These are phyloP conservation scores for Boletus vinaceobasis DNA, from an alignment of 768 basidiomycete species.

Conservation along the genomic window DNA sequence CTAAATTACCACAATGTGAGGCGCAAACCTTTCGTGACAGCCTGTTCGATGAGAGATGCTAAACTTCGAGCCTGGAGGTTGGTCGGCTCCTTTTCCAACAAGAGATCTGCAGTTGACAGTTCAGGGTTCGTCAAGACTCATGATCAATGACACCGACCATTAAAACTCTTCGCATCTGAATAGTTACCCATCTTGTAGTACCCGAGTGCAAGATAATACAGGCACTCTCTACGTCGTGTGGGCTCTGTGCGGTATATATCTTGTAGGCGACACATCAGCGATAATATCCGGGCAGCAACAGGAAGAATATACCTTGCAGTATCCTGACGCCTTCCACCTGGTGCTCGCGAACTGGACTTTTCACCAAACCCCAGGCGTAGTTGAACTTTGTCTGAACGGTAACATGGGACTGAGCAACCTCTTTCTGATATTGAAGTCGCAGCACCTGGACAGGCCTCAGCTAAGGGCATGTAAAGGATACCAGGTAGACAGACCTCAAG, in stretches of 20 bases:
- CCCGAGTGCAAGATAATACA: slow-evolving; percentile 95
- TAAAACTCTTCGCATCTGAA: slow-evolving; percentile 88
- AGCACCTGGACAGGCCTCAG: slow-evolving; percentile 57
- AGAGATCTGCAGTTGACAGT: slow-evolving; percentile 50
- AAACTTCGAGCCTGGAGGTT: slow-evolving; percentile 93
- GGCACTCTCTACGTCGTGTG: slow-evolving; percentile 83
- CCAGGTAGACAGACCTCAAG: slow-evolving; percentile 57
- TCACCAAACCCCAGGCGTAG: slow-evolving; percentile 94
- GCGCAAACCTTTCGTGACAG: slow-evolving; percentile 70
- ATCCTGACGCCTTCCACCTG: slow-evolving; percentile 91
- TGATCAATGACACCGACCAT: slow-evolving; percentile 54
- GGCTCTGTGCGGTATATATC: slow-evolving; percentile 92
- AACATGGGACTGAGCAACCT: slow-evolving; percentile 76
- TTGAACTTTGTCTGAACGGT: slow-evolving; percentile 97
- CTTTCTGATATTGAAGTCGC: slow-evolving; percentile 83
- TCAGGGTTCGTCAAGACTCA: not conserved
- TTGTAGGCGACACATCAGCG: slow-evolving; percentile 31
- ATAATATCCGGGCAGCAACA: not conserved
- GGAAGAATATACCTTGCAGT: slow-evolving; percentile 66
- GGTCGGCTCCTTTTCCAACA: slow-evolving; percentile 87
- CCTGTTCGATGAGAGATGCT: slow-evolving; percentile 78
- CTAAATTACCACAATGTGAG: not conserved
- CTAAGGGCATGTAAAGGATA: not conserved
- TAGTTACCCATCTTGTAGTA: slow-evolving; percentile 97
- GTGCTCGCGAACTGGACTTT: slow-evolving; percentile 78